These are phyloP conservation scores for Perkinsela sp. DNA, from an alignment of 208 protist genomes.

Conservation along the genomic window DNA sequence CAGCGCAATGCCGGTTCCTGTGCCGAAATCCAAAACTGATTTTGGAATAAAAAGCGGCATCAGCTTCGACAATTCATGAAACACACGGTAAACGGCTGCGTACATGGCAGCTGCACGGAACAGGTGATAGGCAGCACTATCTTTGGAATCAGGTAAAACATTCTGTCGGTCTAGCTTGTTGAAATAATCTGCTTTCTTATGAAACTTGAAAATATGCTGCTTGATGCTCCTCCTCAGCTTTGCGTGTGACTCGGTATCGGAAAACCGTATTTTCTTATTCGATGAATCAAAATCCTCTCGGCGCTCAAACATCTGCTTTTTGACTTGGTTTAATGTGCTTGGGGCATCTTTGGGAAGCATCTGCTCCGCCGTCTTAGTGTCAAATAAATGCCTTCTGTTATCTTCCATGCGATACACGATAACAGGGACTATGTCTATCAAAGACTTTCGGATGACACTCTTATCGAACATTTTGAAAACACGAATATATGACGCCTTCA, in stretches of 20 bases:
- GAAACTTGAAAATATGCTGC: constrained; percentile 46
- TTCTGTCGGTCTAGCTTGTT: constrained; percentile 39
- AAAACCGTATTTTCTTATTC: constrained; percentile 19
- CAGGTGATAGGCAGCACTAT: constrained; percentile 55
- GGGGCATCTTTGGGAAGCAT: constrained; percentile 14
- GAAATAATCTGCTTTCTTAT: constrained; percentile 34
- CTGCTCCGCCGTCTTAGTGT: constrained; percentile 21
- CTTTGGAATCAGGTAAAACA: constrained; percentile 37
- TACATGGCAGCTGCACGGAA: constrained; percentile 56
- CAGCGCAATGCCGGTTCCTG: constrained; percentile 42
- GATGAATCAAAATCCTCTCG: constrained; percentile 28
- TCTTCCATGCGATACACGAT: constrained; percentile 28
- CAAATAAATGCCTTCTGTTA: constrained; percentile 3
- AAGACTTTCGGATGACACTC: constrained; percentile 30
- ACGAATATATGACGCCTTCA: constrained; percentile 63
- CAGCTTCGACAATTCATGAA: constrained; percentile 51
- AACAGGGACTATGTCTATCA: constrained; percentile 51
- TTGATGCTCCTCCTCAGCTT: constrained; percentile 47
- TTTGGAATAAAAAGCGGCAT: constrained; percentile 52
- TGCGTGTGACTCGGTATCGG: constrained; percentile 37
- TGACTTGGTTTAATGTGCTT: constrained; percentile 57
- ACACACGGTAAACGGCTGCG: constrained; percentile 45
- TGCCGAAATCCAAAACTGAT: constrained; percentile 51
- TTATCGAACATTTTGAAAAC: constrained; percentile 53
- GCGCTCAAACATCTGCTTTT: constrained; percentile 45